phyloP scores from a whole-genome alignment of 495 filamentous ascomycete species.

The Friedmanniomyces simplex region DNA sequence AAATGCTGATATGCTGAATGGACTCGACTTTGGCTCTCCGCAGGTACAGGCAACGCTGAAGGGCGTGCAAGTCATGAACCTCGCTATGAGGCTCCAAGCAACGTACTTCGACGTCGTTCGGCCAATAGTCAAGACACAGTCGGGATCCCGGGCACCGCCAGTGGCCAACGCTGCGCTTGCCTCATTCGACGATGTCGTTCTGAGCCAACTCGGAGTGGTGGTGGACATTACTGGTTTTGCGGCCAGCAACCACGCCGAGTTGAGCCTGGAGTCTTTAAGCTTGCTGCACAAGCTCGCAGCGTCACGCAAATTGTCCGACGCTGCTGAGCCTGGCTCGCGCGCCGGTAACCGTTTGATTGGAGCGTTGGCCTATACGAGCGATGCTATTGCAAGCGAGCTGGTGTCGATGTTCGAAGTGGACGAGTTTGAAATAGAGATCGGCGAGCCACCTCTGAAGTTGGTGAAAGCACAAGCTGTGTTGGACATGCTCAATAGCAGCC shows the following conservation, averaged over 20 bases:
- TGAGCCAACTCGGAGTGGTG: conserved; percentile 65
- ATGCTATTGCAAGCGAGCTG: conserved; percentile 7
- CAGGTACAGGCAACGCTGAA: conserved; percentile 61
- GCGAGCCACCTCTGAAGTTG: conserved; percentile 6
- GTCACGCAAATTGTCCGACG: conserved; percentile 55
- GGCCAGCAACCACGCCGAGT: conserved; percentile 61
- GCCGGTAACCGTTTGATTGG: conserved; percentile 14
- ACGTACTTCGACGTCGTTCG: conserved; percentile 84
- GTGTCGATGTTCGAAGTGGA: conserved; percentile 1
- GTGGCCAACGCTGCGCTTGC: conserved; percentile 64
- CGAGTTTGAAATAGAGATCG: conserved; percentile 15
- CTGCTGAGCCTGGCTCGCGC: not conserved
- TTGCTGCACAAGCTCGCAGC: conserved; percentile 76
- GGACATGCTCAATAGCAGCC: conserved; percentile 67
- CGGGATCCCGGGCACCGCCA: conserved; percentile 33
- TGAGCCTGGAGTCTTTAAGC: conserved; percentile 65
- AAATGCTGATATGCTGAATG: conserved; percentile 54
- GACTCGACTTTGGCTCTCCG: conserved; percentile 58
- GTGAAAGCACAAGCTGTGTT: conserved; percentile 40
- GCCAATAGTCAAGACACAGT: conserved; percentile 55
- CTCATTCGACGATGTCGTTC: conserved; percentile 84
- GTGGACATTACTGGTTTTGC: conserved; percentile 74
- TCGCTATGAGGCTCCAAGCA: conserved; percentile 73
- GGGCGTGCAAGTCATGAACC: conserved; percentile 68
- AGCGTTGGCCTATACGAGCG: not conserved